phyloP scores from a whole-genome alignment of 2,329 filamentous ascomycete genomes.

The Ceratocystis lukuohia region DNA sequence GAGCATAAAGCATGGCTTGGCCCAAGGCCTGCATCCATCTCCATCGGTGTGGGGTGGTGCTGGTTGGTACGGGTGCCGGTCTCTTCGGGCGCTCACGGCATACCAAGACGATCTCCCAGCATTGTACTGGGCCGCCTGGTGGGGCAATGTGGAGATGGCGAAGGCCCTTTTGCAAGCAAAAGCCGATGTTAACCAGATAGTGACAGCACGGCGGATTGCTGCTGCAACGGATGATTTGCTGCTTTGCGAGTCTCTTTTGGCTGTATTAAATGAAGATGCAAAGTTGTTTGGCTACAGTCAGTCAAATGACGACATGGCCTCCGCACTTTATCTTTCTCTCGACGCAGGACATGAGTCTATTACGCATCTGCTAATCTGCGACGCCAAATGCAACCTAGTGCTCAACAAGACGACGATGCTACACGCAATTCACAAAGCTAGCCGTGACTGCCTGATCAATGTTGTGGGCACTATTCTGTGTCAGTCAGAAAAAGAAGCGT shows the following conservation, averaged over 20 bases:
- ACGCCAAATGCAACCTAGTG: neutral
- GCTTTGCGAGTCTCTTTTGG: conserved; percentile 5
- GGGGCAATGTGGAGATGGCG: neutral
- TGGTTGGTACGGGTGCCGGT: conserved; percentile 12
- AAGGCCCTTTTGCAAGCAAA: neutral
- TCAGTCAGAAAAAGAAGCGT: neutral
- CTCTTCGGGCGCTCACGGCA: neutral
- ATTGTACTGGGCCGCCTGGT: conserved; percentile 16
- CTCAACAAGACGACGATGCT: conserved; percentile 8
- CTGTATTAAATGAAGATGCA: conserved; percentile 11
- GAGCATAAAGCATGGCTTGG: conserved; percentile 1
- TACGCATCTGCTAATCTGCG: conserved; percentile 1
- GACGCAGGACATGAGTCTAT: conserved; percentile 11
- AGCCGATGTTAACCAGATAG: conserved; percentile 7
- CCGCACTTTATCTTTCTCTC: conserved; percentile 14
- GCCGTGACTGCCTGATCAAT: neutral
- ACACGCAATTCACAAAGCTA: conserved; percentile 15
- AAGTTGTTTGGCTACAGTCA: neutral
- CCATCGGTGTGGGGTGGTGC: neutral
- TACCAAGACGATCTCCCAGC: conserved; percentile 12
- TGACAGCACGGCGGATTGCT: conserved; percentile 3
- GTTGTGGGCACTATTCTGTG: neutral
- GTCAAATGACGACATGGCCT: neutral
- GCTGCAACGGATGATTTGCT: neutral
- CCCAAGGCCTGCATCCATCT: neutral